Base-by-base conservation (phyloP, 257 asterid genomes). In the Nicotiana tabacum region DNA sequence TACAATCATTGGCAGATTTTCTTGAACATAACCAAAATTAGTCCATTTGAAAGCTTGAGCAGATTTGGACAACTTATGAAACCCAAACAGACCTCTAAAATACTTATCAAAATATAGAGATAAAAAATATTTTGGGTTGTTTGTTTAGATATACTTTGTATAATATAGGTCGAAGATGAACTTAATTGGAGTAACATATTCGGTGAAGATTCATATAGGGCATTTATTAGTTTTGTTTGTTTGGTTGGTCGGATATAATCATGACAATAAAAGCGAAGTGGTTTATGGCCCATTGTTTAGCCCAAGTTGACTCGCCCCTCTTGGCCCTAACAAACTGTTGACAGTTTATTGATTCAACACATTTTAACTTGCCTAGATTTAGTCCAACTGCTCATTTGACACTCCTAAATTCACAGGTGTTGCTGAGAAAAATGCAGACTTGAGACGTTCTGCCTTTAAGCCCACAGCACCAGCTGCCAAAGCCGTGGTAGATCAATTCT, bases 381-480 rank as follows among this genome's bases (percentile, higher is more conserved):
- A n/a, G 35, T 11, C 48, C 35, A 70, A 70, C 27, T 24, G 27
- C 33, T 48, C 79, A 46, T 72, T 72, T 21, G 78, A 72, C 39
- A 72, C 77, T 10, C n/a, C 32, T 39, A 70, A 9, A 70, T n/a
- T 11, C 62, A 74, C 62, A 74, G 82, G 82, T 1, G 85, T 83
- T 13, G 78, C 85, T 10, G 85, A 83, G 85, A 77, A 62, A 78
- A 83, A 83, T 67, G 15, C 82, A 16, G 85, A 83, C 62, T 51
- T 83, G 82, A 65, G 85, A 18, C 82, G 82, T 32, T 56, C 82
- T 0, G 81, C 85, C 55, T 83, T 83, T 77, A 83, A 83, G 78
- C 85, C 85, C 4, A 83, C 82, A 2, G 69, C 85, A 27, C 85
- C 85, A 3, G 85, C 85, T 48, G 85, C 85, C 32, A 77, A 66